Evolutionary conservation across 768 basidiomycete genomes (phyloP).

Genomic region (Pleurotus cornucopiae): DNA sequence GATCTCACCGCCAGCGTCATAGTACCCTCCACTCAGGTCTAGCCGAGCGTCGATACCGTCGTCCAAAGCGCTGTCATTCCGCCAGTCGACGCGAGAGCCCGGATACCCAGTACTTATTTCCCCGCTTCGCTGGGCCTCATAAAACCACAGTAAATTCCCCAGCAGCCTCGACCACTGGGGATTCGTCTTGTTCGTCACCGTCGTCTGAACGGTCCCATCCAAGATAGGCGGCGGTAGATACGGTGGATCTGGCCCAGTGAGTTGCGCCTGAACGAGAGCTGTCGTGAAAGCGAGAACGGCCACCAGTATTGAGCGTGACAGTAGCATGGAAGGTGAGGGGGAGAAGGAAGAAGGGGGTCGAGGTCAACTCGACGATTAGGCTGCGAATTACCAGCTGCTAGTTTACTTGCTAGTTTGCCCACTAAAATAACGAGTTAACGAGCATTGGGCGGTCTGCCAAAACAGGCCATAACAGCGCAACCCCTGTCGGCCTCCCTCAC

Average conservation of each 20-base stretch:
- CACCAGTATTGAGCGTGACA: conserved; percentile 18
- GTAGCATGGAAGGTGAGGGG: conserved; percentile 6
- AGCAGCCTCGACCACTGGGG: conserved; percentile 79
- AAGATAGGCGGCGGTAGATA: conserved; percentile 60
- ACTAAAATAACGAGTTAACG: too few relatives aligned
- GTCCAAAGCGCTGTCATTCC: conserved; percentile 72
- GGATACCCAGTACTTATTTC: conserved; percentile 35
- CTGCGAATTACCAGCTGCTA: not conserved
- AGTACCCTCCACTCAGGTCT: conserved; percentile 82
- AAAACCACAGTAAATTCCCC: conserved; percentile 82
- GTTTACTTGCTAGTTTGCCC: not conserved
- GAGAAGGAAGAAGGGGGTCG: conserved; percentile 10
- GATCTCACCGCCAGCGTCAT: conserved; percentile 81
- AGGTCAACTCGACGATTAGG: not conserved
- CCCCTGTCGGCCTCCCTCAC: too few relatives aligned
- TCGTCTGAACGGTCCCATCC: conserved; percentile 47
- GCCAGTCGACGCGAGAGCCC: conserved; percentile 75
- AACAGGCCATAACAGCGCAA: too few relatives aligned
- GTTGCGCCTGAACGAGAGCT: conserved; percentile 41
- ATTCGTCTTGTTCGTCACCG: conserved; percentile 46
- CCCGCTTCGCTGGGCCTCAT: conserved; percentile 88
- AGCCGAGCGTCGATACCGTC: conserved; percentile 75
- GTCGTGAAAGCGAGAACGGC: conserved; percentile 20
- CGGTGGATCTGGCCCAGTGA: conserved; percentile 60
- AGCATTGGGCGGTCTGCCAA: too few relatives aligned